Evolutionary conservation across 225 moss, liverwort and hornwort species (phyloP).

Genomic region (Sphagnum tenellum): DNA sequence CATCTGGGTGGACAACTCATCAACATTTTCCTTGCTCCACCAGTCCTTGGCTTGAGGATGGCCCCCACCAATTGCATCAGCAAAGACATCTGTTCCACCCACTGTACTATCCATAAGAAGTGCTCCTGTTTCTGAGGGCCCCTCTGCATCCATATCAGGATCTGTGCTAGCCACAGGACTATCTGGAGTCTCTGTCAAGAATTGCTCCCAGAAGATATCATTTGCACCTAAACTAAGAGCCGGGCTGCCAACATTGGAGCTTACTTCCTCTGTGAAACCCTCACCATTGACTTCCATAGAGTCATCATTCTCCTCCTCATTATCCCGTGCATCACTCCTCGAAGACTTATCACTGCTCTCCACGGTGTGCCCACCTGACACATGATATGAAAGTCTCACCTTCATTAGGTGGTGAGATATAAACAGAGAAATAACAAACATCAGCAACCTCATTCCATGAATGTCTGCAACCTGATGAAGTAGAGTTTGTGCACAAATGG

Average conservation of each 20-base stretch:
- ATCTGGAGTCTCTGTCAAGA: constrained; percentile 30
- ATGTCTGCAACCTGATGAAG: too few relatives aligned
- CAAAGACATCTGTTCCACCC: constrained; percentile 20
- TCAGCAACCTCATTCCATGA: too few relatives aligned
- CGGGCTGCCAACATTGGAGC: constrained; percentile 29
- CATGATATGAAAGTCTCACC: too few relatives aligned
- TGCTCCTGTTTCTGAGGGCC: constrained; percentile 18
- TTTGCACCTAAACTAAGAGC: constrained; percentile 40
- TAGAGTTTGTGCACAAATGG: too few relatives aligned
- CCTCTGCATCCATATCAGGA: constrained; percentile 32
- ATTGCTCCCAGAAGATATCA: constrained; percentile 96
- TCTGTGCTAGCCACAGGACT: constrained; percentile 44
- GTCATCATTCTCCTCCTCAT: constrained; percentile 16
- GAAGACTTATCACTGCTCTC: constrained; percentile 28
- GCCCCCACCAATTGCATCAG: constrained; percentile 21
- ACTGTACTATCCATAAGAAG: constrained; percentile 23
- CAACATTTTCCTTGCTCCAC: constrained; percentile 45
- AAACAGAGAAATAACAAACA: too few relatives aligned
- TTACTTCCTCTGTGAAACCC: constrained; percentile 46
- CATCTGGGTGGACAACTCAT: constrained; percentile 53
- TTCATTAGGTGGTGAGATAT: too few relatives aligned
- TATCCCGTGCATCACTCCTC: constrained; percentile 20
- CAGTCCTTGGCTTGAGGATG: constrained; percentile 22
- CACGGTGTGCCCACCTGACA: constrained; percentile 21
- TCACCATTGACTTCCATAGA: constrained; percentile 33